Evolutionary conservation across 345 rosid species (phyloP).

Genomic region (Aethionema arabicum): DNA sequence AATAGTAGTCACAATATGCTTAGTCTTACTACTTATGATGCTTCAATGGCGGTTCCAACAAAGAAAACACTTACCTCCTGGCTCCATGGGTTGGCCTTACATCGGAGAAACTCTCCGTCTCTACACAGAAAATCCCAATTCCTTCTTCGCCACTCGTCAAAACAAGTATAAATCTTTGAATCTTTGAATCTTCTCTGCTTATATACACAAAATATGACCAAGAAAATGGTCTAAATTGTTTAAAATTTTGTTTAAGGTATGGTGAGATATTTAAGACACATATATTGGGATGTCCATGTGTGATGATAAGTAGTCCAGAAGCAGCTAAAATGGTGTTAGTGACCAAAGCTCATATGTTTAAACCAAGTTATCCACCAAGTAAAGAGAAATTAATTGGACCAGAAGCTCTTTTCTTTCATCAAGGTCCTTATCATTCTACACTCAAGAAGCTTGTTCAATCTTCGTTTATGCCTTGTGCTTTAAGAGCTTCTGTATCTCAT

Average conservation of each 20-base stretch:
- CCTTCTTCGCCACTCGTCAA: constrained; percentile 73
- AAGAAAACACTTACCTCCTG: constrained; percentile 66
- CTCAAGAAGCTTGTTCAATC: constrained; percentile 73
- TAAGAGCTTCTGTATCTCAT: constrained; percentile 61
- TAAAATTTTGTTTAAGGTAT: constrained; percentile 39
- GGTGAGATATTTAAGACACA: constrained; percentile 90
- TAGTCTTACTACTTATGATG: constrained; percentile 28
- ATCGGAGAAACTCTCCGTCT: constrained; percentile 87
- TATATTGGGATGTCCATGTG: constrained; percentile 94
- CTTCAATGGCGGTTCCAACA: constrained; percentile 44
- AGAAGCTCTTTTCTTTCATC: constrained; percentile 81
- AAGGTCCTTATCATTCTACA: constrained; percentile 72
- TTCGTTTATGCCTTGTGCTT: constrained; percentile 67
- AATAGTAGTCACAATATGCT: constrained; percentile 15
- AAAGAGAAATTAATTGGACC: constrained; percentile 91
- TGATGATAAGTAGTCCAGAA: constrained; percentile 91
- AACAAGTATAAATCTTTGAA: constrained; percentile 49
- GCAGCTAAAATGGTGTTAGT: constrained; percentile 74
- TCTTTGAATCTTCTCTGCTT: neutral
- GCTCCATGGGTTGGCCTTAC: constrained; percentile 98
- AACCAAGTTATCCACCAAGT: constrained; percentile 89
- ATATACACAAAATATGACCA: neutral
- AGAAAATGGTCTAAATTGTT: too few species aligned
- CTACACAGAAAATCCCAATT: constrained; percentile 76
- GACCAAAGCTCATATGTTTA: constrained; percentile 67